Evolutionary conservation across 1,284 basidiomycete species (phyloP), one percentile per base, ranked within the genome.

Genomic region (Fomes fomentarius): DNA sequence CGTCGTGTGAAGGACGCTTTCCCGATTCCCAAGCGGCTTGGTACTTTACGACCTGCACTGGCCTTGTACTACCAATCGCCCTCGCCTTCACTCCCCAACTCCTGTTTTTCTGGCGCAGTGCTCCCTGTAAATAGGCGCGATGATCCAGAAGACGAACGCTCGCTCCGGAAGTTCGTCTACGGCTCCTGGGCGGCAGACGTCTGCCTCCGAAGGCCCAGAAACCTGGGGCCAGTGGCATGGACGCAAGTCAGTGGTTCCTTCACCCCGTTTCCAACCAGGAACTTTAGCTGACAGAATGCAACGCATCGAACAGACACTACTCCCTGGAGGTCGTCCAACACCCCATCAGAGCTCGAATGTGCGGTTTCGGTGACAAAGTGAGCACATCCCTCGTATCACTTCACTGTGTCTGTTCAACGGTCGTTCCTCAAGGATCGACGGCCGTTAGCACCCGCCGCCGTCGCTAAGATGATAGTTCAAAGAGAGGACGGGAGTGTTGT

Each of bases 311-410:
- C 67, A 93, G 93, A 67, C 78, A 87, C 64, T 95, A 94, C 70
- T 83, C 87, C 11, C 80, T 96, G 35, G 85, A 91, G 62, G 84
- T 95, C 61, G 82, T 92, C 4, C 93, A 96, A 68, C 84, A 96
- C 64, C 94, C 94, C 31, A 73, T 93, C 44, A 82, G 94, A 40
- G 94, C 94, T 33, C 84, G 94, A 63, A 95, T 95, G 84, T 96
- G 94, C 71, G 94, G 94, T 4, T 95, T 96, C 72, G 94, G 94
- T 48, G 93, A 96, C 77, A 96, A 95, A 79, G 94, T 93, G 58
- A 52, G 76, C 71, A 19, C 30, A 15, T 42, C 50, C 35, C 41
- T 34, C 51, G 47, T 49, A 52, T 34, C 46, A 28, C 11, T 39
- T 24, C 19, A 40, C 44, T 35, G 48, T 51, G 40, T n/a, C n/a